Evolutionary conservation across 768 basidiomycete genomes (phyloP), one percentile per base, ranked within the genome.

Genomic region (Psilocybe tampanensis): DNA sequence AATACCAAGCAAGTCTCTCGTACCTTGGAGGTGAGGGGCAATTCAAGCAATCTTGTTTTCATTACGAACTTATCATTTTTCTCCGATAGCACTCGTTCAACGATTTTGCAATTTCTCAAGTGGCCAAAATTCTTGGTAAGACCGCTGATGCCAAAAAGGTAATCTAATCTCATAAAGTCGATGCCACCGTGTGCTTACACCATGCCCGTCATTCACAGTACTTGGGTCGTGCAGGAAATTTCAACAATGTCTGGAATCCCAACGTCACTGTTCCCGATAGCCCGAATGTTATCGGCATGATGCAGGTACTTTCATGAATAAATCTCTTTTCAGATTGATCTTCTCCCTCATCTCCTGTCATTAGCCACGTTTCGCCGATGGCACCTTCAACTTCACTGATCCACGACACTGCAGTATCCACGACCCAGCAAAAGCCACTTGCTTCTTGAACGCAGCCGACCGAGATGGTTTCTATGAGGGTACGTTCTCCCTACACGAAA

Each of bases 391-490:
- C 64, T 85, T 78, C 57, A 88, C 86, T 1, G 86, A 88, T 66
- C 86, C 86, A 3, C 72, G 86, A 34, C 85, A 86, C 64, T 88
- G 86, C 64, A 86, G 85, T 62, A 75, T 83, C 41, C 80, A 88
- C 56, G 85, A 86, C 60, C 86, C 85, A 0, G 68, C 68, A 2
- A 70, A 76, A 21, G 76, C 85, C 1, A 85, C 84, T 0, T 88
- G 86, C 60, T 86, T 84, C 71, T 66, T 88, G 56, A 79, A 85
- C 59, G 77, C 81, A 11, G 75, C 70, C 15, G 80, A 80, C 29
- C 67, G 75, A 11, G 85, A 88, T 65, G 85, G 86, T 0, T 88
- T 86, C 66, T 88, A 88, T 63, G 86, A 88, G 72, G 76, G 74
- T 70, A 42, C 17, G 5, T 18, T 13, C 12, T 39, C n/a, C 12